Base-by-base conservation (phyloP, 2,329 filamentous ascomycete species). In the Trichoderma sp. region DNA sequence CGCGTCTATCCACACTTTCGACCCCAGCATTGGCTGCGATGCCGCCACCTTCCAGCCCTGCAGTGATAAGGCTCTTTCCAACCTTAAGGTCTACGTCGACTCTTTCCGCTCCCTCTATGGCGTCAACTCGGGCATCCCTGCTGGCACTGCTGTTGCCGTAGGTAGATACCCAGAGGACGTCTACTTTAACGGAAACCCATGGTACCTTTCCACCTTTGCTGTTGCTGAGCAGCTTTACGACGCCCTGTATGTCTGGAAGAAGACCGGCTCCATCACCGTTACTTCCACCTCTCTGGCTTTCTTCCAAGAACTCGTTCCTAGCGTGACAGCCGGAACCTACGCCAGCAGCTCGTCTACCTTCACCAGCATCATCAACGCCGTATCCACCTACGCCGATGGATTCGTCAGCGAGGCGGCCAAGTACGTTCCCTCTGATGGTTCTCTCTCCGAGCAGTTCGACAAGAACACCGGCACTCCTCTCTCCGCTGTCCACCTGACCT, bases 191-290 rank as follows among this genome's bases (percentile, higher is more conserved):
- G 92, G 92, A 1, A 94, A 96, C 77, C 92, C 92, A 1, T 96
- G 92, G 92, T 92, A 93, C 74, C 84, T 95, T 14, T 86, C 86
- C 74, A 95, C 91, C 0, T 83, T 93, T 35, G 92, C 91, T 1
- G 91, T 91, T 0, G 93, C 92, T 3, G 92, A 96, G 79, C 90
- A 92, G 76, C 85, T 96, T 3, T 95, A 94, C 77, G 89, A 92
- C 74, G 90, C 92, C 0, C 75, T 94, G 1, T 89, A 90, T 72
- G 88, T 91, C 61, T 95, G 91, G 91, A 84, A 90, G 71, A 79
- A 82, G 43, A 78, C 84, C 31, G 89, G 88, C 1, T 89, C 84
- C 6, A 85, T 96, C 74, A 86, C 84, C 0, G 86, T 95, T 58
- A 90, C 88, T 5, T 80, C 83, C 0, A 84, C 84, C 1, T 93